A percentile compares a stretch with the other conserved stretches of the same genome.
Conservation (phyloP, 164 flowering plant genomes). For the Vitis cinerea region DNA sequence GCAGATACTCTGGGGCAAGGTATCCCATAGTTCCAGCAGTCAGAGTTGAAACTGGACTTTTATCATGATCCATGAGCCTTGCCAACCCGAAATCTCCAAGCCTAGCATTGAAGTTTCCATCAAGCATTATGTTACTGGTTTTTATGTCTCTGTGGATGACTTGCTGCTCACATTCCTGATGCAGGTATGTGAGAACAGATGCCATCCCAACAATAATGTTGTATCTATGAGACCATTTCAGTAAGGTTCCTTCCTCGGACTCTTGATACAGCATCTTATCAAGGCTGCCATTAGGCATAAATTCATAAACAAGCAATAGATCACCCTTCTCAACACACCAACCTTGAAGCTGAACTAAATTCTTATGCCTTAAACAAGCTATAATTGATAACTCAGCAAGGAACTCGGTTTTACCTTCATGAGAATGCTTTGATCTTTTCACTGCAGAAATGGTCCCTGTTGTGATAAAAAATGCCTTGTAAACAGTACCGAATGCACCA, state of each 20-base stretch:
- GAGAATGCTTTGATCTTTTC: conserved; percentile 64
- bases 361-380: conserved; percentile 84
- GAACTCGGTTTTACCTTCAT: conserved; percentile 75
- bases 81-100: conserved; percentile 92
- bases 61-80: conserved; percentile 84
- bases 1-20: conserved; percentile 94
- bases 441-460: conserved; percentile 51
- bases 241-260: conserved; percentile 16
- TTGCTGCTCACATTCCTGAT: conserved; percentile 91
- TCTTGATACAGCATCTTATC: conserved; percentile 64
- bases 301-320: conserved; percentile 83
- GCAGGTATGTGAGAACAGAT: conserved; percentile 70
- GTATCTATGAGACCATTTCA: conserved; percentile 62
- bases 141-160: conserved; percentile 92
- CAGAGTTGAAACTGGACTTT: conserved; percentile 85
- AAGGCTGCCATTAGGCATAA: conserved; percentile 85
- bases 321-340: conserved; percentile 93
- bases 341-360: conserved; percentile 86
- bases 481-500: conserved; percentile 71
- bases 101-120: conserved; percentile 64
- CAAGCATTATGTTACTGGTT: conserved; percentile 81
- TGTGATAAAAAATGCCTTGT: conserved; percentile 44
- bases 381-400: conserved; percentile 72
- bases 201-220: conserved; percentile 79
- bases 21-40: conserved; percentile 98